Base-by-base conservation (phyloP, 2,329 filamentous ascomycete genomes). In the Raffaelea ambrosiae region DNA sequence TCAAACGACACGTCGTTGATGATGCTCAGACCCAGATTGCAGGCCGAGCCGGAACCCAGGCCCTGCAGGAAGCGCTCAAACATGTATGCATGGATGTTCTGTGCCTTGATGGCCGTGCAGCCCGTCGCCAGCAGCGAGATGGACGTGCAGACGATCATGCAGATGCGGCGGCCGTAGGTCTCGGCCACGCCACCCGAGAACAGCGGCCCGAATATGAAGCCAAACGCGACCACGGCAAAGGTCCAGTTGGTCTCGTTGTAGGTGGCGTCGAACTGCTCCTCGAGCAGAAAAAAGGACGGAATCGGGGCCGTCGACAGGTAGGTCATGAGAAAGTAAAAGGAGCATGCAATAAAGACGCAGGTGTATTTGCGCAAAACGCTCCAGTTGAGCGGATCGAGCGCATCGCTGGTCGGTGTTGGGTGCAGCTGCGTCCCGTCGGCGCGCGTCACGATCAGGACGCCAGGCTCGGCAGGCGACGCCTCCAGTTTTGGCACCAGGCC, bases 1-100 rank as follows among this genome's bases (percentile, higher is more conserved):
- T 78, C 73, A 54, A 74, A 79, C 54, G 76, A 80, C 16, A 78
- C 54, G 58, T 77, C 74, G 51, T 71, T 72, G 49, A 77, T 66
- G 51, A 77, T 66, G 22, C 73, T 73, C 57, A 79, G 64, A 0
- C 76, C 76, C 13, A 79, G 71, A 2, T 72, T 78, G 4, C 72
- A 66, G 1, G 70, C 73, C 4, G 76, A 76, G 39, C 69, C 69
- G 14, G 74, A 73, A 0, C 76, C 76, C 10, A 79, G 63, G 0
- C 76, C 76, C 55, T 80, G 75, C 55, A 79, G 76, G 55, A 79
- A 77, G 3, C 77, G 63, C 2, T 72, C 73, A n/a, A 71, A 70
- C 73, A 80, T 76, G 58, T 79, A 79, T 0, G 68, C 68, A 2
- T 59, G 54, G 55, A 75, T 75, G 23, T 59, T 58, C 5, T 60